A percentile compares a stretch with the other conserved stretches of the same genome.
These are phyloP conservation scores for Amanita polypyramis DNA, from an alignment of 768 basidiomycete genomes.

Conservation along the genomic window DNA sequence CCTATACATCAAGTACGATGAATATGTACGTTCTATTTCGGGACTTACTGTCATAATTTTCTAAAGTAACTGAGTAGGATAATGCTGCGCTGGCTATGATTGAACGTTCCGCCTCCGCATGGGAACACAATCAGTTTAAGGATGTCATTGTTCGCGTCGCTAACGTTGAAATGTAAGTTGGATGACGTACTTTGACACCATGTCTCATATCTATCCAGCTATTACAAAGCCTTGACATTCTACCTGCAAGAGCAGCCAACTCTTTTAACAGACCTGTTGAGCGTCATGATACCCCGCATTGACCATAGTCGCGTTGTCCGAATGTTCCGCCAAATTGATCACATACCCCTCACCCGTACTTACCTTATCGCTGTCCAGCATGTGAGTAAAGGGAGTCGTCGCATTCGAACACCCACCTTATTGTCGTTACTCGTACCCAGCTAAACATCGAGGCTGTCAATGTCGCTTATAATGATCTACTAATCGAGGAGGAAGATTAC, in stretches of 20 bases:
- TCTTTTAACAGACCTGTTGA: conserved; percentile 85
- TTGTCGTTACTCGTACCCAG: conserved; percentile 31
- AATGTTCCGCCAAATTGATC: conserved; percentile 91
- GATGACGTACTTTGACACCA: neutral
- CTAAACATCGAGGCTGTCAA: conserved; percentile 96
- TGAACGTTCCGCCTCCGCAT: conserved; percentile 94
- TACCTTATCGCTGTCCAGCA: conserved; percentile 97
- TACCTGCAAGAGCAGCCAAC: conserved; percentile 92
- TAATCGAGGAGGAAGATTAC: conserved; percentile 99
- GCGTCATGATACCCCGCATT: conserved; percentile 86
- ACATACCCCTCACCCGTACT: conserved; percentile 89
- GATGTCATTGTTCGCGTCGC: conserved; percentile 94
- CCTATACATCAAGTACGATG: conserved; percentile 97
- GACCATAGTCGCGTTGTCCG: conserved; percentile 94
- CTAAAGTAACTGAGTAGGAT: conserved; percentile 39
- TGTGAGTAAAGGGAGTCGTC: conserved; percentile 32
- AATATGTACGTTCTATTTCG: conserved; percentile 49
- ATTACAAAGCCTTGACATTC: conserved; percentile 92
- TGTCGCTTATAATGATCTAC: conserved; percentile 94
- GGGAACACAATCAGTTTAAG: conserved; percentile 99
- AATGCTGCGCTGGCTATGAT: conserved; percentile 99
- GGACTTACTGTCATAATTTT: neutral
- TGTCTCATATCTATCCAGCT: conserved; percentile 33
- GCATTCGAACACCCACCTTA: neutral
- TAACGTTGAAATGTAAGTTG: conserved; percentile 86